Base-by-base conservation (phyloP, 2,329 filamentous ascomycete species). In the Hypoxylon sp. region DNA sequence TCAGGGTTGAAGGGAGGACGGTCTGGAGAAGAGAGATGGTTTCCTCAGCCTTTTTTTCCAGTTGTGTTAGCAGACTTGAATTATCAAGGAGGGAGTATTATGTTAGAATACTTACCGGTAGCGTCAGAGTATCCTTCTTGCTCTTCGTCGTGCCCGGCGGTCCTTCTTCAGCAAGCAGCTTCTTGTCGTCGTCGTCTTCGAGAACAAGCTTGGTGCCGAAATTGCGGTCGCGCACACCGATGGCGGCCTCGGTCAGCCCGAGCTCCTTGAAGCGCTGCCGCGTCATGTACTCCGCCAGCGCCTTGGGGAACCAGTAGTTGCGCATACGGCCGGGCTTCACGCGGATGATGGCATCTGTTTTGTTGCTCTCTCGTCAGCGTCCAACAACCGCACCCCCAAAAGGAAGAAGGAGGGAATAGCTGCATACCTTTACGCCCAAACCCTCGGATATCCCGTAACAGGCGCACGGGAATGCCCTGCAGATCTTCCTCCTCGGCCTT, bases 401-500 rank as follows among this genome's bases (percentile, higher is more conserved):
- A 34, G 16, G 9, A 16, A 12, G 32, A 12, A 29, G 11, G 27
- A 45, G 41, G 9, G 29, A 29, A 19, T 41, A 5, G 16, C 8
- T 39, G 61, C 73, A 9, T 70, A 80, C 79, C 61, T 72, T 78
- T 78, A 60, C 78, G 78, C 5, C 81, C 81, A 62, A 78, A 83
- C 19, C 75, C 74, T 21, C 73, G 72, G 12, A 83, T 77, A 60
- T 83, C 78, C 57, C 77, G 65, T 7, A 83, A 74, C 65, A 83
- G 74, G 23, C 81, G 80, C 71, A 83, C 81, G 19, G 81, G 75
- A 11, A 82, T 80, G 63, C 81, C 81, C 63, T 78, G 73, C 25
- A 76, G 71, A 61, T 81, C 78, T 51, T 76, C 74, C 41, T 77
- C 74, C 57, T 77, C 76, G 61, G 76, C 73, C 50, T 75, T 74